Evolutionary conservation across 1,284 basidiomycete species (phyloP), one percentile per base, ranked within the genome.

Genomic region (Meira nashicola): DNA sequence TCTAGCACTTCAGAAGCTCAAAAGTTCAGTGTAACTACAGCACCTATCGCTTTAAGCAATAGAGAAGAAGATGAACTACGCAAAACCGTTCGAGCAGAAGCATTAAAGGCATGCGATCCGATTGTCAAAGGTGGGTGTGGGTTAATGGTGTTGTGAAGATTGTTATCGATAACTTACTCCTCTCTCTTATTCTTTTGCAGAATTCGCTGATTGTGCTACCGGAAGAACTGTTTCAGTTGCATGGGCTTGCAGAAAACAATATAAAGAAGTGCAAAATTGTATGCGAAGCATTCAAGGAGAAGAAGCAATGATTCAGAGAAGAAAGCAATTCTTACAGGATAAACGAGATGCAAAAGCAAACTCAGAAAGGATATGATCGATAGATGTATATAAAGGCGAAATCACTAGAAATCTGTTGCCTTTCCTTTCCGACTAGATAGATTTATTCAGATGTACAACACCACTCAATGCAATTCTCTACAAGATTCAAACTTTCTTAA

Each of bases 61-160:
- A 84, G 91, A 60, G 91, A 94, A 80, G 90, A 92, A 77, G 88
- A 91, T 49, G 87, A 87, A 11, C 83, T 93, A 44, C 79, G 88
- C 52, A 92, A 91, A 75, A 81, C 86, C 39, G 88, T 88, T n/a
- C 92, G 91, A 75, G 84, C 85, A 8, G 82, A 84, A 54, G 90
- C 90, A 12, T 78, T 92, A 72, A 87, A 85, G 71, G 85, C 87
- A 76, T 92, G 90, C 67, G 88, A 91, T 71, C 70, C 82, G 0
- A 64, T 88, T 2, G 88, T 93, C 4, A 86, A 86, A 84, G 87
- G 90, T 87, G 67, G 55, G 77, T 48, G 10, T 10, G 41, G 6
- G 3, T 4, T 10, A 6, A 4, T 43, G 41, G 52, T 21, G 14
- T 28, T 12, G 43, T 46, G 19, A 39, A 14, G 9, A 12, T 15